These are phyloP conservation scores for Rubia peregrina DNA, from an alignment of 305 asterid species.

Conservation along the genomic window DNA sequence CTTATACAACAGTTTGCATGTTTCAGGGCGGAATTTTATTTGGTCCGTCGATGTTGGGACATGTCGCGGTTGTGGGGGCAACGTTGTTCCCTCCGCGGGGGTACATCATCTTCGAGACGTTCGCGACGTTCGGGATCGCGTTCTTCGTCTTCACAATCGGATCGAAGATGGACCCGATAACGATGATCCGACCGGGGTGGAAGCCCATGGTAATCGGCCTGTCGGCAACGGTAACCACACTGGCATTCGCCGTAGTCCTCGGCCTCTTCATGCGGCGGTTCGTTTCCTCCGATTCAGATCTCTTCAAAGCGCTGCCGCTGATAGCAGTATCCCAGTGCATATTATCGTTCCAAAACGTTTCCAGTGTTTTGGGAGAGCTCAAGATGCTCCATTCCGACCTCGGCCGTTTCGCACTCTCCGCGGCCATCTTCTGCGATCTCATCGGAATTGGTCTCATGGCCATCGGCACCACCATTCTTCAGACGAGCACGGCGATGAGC, in stretches of 20 bases:
- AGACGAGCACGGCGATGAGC: conserved; percentile 8
- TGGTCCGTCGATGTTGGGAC: conserved; percentile 72
- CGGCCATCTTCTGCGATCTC: conserved; percentile 50
- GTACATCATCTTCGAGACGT: conserved; percentile 38
- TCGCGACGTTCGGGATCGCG: conserved; percentile 49
- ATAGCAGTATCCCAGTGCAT: conserved; percentile 48
- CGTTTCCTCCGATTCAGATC: conserved; percentile 32
- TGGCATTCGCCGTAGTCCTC: conserved; percentile 21
- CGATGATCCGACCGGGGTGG: conserved; percentile 45
- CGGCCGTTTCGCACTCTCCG: conserved; percentile 47
- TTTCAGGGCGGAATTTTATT: conserved; percentile 58
- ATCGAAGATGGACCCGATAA: conserved; percentile 38
- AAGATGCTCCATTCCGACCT: conserved; percentile 53
- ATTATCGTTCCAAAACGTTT: conserved; percentile 49
- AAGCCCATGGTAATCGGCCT: conserved; percentile 35
- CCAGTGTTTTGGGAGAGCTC: conserved; percentile 54
- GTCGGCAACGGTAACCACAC: conserved; percentile 26
- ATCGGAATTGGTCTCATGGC: conserved; percentile 33
- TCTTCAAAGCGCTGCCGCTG: conserved; percentile 38
- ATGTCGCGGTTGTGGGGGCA: conserved; percentile 17
- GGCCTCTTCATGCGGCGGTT: conserved; percentile 14
- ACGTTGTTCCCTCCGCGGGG: conserved; percentile 47
- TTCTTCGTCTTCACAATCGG: conserved; percentile 63
- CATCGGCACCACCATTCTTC: conserved; percentile 17
- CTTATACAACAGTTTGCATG: not conserved